Evolutionary conservation across 2,329 filamentous ascomycete species (phyloP), one percentile per base, ranked within the genome.

Genomic region (Paraconiothyrium brasiliense): DNA sequence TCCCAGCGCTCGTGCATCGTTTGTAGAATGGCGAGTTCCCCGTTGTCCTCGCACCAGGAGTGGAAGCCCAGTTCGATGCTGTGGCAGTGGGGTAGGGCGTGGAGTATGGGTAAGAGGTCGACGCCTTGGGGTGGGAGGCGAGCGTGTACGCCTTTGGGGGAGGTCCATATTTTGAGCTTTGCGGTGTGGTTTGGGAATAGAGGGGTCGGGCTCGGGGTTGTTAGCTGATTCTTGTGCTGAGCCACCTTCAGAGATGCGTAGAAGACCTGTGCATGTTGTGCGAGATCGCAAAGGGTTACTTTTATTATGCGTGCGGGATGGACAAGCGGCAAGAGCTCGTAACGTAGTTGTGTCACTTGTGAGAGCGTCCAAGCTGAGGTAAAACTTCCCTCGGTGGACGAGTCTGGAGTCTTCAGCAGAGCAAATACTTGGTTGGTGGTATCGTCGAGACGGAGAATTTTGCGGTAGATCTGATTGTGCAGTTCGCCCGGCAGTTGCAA

Each of bases 401-500:
- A 11, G n/a, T 24, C 8, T 6, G n/a, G 32, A 6, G 34, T 39
- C 34, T 39, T 27, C 34, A 11, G 20, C 32, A 39, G 20, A 11
- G 11, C 3, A 24, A 24, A 24, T 2, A 24, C 11, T 5, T 1
- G 7, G 8, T 35, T 39, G 34, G n/a, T n/a, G 1, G n/a, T 9
- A 20, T 39, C 34, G n/a, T 37, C 8, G 8, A 39, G 34, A 22
- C 49, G 49, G 10, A 41, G 4, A 5, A 52, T 34, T 27, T 52
- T 20, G 32, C 20, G 10, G 22, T 52, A 52, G 34, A 37, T 22
- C 22, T 52, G 32, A 9, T 52, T 52, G 32, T 34, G 49, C 14
- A 52, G 3, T 35, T 52, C 49, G 10, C 49, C 49, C 11, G 49
- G 49, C 2, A 52, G 49, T 11, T 52, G 10, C n/a, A 52, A 11